phyloP scores from a whole-genome alignment of 83 land plant species.

The Isoetes engelmannii region DNA sequence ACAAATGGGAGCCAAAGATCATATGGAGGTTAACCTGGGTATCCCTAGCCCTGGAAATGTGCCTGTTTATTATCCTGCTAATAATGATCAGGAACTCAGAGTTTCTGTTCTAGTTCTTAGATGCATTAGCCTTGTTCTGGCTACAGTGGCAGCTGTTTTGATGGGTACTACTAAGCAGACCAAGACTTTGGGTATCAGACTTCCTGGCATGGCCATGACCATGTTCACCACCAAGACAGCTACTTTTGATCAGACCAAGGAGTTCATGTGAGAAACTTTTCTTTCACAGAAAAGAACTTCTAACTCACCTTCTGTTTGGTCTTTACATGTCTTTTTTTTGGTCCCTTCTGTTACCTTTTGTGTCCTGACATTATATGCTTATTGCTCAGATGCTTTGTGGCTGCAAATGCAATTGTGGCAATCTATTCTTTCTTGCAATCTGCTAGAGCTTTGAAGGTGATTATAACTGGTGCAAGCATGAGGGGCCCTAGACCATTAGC shows the following conservation, averaged over 20 bases:
- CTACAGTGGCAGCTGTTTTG: neutral
- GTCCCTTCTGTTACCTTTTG: neutral
- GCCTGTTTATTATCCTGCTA: too few relatives aligned
- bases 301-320: neutral
- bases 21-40: too few relatives aligned
- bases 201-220: neutral
- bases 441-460: neutral
- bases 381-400: neutral
- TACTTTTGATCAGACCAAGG: neutral
- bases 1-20: too few relatives aligned
- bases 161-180: slow-evolving; percentile 1
- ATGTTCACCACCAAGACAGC: neutral
- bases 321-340: neutral
- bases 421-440: neutral
- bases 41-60: too few relatives aligned
- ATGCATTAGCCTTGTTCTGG: neutral
- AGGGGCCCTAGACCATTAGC: neutral
- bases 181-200: neutral
- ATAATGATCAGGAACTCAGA: too few relatives aligned
- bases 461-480: neutral
- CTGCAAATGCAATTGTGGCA: neutral
- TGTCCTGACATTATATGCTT: neutral
- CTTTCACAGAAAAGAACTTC: neutral
- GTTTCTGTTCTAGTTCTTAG: neutral
- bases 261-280: neutral